phyloP scores from a whole-genome alignment of 2,329 filamentous ascomycete genomes.

The Monilinia vaccinii-corymbosi region DNA sequence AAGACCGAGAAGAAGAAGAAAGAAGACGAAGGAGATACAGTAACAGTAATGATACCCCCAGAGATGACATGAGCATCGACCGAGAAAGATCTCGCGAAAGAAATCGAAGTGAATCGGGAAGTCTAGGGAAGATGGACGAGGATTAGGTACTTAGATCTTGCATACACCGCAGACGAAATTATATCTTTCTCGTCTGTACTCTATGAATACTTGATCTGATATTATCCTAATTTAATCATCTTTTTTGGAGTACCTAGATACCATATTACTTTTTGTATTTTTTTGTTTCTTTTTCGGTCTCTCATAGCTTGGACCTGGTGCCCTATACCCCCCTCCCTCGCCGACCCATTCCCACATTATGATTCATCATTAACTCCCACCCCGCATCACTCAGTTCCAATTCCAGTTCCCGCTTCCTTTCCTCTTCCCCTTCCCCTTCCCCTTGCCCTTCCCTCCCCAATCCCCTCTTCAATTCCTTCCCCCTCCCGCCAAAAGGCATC shows the following conservation, averaged over 20 bases:
- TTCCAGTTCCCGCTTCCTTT: background rate
- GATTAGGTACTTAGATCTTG: background rate
- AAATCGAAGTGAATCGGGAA: conserved; percentile 4
- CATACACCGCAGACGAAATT: too few species aligned
- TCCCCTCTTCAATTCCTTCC: too few species aligned
- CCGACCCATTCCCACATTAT: background rate
- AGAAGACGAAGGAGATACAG: conserved; percentile 12
- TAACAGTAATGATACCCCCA: conserved; percentile 22
- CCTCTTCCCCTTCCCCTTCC: too few species aligned
- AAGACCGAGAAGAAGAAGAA: conserved; percentile 13
- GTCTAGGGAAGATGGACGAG: conserved; percentile 16
- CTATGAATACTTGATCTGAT: too few species aligned
- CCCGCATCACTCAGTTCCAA: background rate
- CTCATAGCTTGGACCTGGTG: too few species aligned
- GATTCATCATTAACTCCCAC: background rate
- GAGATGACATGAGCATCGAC: conserved; percentile 17
- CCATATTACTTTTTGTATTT: too few species aligned
- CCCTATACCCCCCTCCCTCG: background rate
- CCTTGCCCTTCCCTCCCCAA: too few species aligned
- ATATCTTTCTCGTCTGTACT: too few species aligned
- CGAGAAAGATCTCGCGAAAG: conserved; percentile 2
- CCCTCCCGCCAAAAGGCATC: background rate
- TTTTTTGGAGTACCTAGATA: too few species aligned
- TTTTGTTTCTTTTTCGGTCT: too few species aligned
- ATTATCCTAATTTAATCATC: too few species aligned